These are phyloP conservation scores for Xylariaceae sp. DNA, from an alignment of 2,329 filamentous ascomycete genomes.

Conservation along the genomic window DNA sequence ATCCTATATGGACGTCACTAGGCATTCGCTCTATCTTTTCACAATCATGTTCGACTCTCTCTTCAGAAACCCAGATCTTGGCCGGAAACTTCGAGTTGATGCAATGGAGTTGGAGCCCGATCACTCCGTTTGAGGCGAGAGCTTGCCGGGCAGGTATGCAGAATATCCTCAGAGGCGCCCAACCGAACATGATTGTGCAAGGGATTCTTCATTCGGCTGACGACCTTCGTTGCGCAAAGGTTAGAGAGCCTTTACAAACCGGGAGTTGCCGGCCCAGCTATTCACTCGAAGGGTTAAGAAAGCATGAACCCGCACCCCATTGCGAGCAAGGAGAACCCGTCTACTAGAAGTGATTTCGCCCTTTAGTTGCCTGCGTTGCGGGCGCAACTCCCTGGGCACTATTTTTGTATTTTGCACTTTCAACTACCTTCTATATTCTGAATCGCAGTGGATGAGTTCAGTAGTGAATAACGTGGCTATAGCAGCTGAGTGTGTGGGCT, in stretches of 20 bases:
- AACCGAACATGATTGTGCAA: constrained; percentile 4
- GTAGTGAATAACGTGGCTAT: constrained; percentile 11
- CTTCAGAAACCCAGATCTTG: constrained; percentile 3
- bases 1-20: constrained; percentile 9
- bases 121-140: constrained; percentile 2
- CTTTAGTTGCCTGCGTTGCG: constrained; percentile 6
- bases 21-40: constrained; percentile 5
- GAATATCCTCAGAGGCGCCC: constrained; percentile 8
- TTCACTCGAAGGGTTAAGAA: constrained; percentile 3
- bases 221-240: not conserved
- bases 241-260: not conserved
- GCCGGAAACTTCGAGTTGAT: not conserved
- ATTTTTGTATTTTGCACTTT: constrained; percentile 24
- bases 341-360: constrained; percentile 8
- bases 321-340: constrained; percentile 5
- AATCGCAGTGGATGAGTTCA: constrained; percentile 21
- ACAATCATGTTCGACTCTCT: constrained; percentile 13
- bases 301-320: constrained; percentile 3
- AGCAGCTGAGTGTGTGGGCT: constrained; percentile 1
- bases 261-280: not conserved
- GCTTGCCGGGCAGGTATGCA: constrained; percentile 5
- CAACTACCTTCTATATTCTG: constrained; percentile 27
- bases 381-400: constrained; percentile 11
- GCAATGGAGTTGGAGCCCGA: not conserved
- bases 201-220: not conserved